Conservation (phyloP, 306 rosid genomes). For the Abrus pulchellus region DNA sequence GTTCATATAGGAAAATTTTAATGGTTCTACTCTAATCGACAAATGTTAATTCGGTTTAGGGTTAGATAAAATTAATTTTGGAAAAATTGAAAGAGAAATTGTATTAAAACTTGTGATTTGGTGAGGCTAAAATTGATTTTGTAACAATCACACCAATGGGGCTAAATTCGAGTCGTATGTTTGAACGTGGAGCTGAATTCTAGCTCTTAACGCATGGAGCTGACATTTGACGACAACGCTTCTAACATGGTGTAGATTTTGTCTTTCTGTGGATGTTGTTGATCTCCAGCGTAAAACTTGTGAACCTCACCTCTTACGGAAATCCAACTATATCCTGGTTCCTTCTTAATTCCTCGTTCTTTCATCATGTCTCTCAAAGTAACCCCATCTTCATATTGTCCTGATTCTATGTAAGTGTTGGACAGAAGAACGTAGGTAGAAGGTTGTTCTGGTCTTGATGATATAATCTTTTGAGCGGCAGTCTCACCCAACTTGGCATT, state of each 20-base stretch:
- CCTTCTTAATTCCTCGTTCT: conserved; percentile 72
- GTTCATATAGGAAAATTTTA: no score
- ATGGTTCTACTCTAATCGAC: background rate
- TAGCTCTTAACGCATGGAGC: conserved; percentile 38
- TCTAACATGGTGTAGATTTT: conserved; percentile 63
- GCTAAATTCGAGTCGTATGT: background rate
- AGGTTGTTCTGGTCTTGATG: conserved; percentile 62
- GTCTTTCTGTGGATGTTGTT: conserved; percentile 65
- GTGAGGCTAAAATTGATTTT: no score
- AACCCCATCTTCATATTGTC: conserved; percentile 60
- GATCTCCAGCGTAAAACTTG: conserved; percentile 76
- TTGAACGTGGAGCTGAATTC: conserved; percentile 42
- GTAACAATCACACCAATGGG: no score
- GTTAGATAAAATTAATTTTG: no score
- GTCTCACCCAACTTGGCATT: conserved; percentile 67
- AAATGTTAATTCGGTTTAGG: background rate
- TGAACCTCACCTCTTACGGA: conserved; percentile 66
- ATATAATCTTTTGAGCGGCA: conserved; percentile 72
- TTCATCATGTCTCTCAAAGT: conserved; percentile 69
- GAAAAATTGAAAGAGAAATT: no score
- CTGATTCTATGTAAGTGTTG: conserved; percentile 68
- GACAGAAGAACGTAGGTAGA: conserved; percentile 77
- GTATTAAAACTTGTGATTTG: no score
- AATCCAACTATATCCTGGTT: conserved; percentile 78
- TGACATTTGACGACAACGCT: conserved; percentile 54